Evolutionary conservation across 192 early-diverging fungal genomes (phyloP).

Genomic region (Gonapodya prolifera): DNA sequence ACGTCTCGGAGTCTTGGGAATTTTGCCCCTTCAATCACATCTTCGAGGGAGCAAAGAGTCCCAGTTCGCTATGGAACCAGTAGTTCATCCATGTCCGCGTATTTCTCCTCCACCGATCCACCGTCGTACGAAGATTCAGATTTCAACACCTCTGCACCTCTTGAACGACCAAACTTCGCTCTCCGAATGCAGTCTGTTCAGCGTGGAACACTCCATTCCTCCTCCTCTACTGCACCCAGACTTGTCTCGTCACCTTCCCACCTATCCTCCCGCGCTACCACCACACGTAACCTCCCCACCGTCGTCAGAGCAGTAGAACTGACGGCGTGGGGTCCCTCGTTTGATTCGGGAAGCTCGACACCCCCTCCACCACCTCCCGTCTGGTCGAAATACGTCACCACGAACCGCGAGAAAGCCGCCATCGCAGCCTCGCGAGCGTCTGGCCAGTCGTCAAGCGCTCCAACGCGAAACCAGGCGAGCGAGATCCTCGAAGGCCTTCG

Average conservation of each 20-base stretch:
- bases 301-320: neutral
- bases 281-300: neutral
- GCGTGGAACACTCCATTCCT: neutral
- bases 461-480: too few species aligned
- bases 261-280: neutral
- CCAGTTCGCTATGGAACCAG: neutral
- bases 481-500: too few species aligned
- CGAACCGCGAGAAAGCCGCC: too few species aligned
- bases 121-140: neutral
- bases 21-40: neutral
- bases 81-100: too few species aligned
- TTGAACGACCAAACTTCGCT: neutral
- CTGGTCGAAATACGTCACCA: too few species aligned
- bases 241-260: neutral
- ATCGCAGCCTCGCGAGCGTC: too few species aligned
- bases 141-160: neutral
- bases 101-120: neutral
- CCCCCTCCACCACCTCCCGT: too few species aligned
- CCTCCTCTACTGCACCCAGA: too few species aligned
- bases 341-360: neutral
- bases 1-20: neutral
- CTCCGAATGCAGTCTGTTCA: neutral
- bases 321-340: neutral
- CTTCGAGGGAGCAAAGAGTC: neutral
- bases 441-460: too few species aligned